A percentile compares a stretch with the other conserved stretches of the same genome.
These are phyloP conservation scores for Dalechampia spathulata DNA, from an alignment of 441 rosid genomes.

Conservation along the genomic window DNA sequence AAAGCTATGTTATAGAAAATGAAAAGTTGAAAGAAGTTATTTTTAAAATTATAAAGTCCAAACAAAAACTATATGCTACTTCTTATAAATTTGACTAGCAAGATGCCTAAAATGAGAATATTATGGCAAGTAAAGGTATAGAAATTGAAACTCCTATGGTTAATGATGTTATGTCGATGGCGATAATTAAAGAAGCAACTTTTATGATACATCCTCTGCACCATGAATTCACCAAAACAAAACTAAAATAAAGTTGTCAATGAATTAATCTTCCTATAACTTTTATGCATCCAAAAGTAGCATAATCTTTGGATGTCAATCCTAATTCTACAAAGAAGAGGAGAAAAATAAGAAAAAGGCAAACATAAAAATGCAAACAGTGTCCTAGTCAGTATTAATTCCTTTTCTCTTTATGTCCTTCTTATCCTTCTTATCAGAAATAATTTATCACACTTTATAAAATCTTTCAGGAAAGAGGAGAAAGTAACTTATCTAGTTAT, in stretches of 20 bases:
- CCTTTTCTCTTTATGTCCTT: no score
- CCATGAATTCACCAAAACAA: slow-evolving; percentile 13
- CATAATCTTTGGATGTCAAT: slow-evolving; percentile 8
- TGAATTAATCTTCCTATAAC: slow-evolving; percentile 15
- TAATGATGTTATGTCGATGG: slow-evolving; percentile 2
- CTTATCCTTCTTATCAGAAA: no score
- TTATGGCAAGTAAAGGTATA: background rate
- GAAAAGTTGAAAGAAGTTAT: slow-evolving; percentile 14
- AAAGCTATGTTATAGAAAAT: slow-evolving; percentile 26
- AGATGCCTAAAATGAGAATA: background rate
- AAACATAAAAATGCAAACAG: slow-evolving; percentile 24
- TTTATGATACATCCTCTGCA: background rate
- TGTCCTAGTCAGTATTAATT: slow-evolving; percentile 21
- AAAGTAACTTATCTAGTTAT: no score
- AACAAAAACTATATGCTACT: slow-evolving; percentile 21
- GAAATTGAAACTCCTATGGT: slow-evolving; percentile 7
- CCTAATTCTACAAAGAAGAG: slow-evolving; percentile 15
- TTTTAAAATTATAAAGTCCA: slow-evolving; percentile 33
- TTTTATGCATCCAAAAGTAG: slow-evolving; percentile 17
- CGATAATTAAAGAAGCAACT: slow-evolving; percentile 1
- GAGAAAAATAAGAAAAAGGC: slow-evolving; percentile 20
- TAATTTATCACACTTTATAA: no score
- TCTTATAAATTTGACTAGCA: slow-evolving; percentile 10
- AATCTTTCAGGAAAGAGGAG: no score
- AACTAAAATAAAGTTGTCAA: slow-evolving; percentile 6